Evolutionary conservation across 108 stramenopile genomes (phyloP), one percentile per base, ranked within the genome.

Genomic region (Cyclotella kingstonii): DNA sequence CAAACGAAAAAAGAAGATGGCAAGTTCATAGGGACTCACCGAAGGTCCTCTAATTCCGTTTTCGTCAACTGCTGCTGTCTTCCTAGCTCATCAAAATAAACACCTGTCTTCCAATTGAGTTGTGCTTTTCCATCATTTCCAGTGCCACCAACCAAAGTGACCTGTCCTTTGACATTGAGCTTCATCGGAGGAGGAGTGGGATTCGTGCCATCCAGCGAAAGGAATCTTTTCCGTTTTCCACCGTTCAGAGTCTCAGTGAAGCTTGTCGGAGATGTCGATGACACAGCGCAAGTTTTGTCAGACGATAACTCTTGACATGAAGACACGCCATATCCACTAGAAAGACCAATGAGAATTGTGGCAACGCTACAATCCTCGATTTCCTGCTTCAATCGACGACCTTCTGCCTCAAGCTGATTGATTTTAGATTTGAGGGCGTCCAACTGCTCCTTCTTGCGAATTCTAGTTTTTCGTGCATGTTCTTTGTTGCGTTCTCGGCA

Each of bases 401-500:
- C 61, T 54, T 93, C 90, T 12, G 68, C 80, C 68, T 91, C 73
- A 25, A 96, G 78, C 27, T 79, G 73, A 30, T 73, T 72, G 7
- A 93, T 81, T 41, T 84, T 78, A 9, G 58, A 40, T 59, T 88
- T 90, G n/a, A 96, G 81, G 3, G 62, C 48, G 64, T 91, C 79
- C 44, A 96, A 65, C 58, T 93, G 93, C 33, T 76, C 83, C 80
- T 96, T 96, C 78, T 96, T 96, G 34, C 95, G 77, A 31, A 89
- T 64, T 29, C 95, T 60, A 0, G 95, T 96, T 40, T 84, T 76
- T 26, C 93, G 84, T 11, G 95, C 95, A 58, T 96, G 95, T 61
- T 94, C 90, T 26, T 91, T 90, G 68, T 96, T 96, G 22, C 95
- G 84, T 62, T 96, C 95, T 12, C 95, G 76, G 56, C 84, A 86